phyloP scores from a whole-genome alignment of 305 asterid genomes.

The Fraxinus sp. region DNA sequence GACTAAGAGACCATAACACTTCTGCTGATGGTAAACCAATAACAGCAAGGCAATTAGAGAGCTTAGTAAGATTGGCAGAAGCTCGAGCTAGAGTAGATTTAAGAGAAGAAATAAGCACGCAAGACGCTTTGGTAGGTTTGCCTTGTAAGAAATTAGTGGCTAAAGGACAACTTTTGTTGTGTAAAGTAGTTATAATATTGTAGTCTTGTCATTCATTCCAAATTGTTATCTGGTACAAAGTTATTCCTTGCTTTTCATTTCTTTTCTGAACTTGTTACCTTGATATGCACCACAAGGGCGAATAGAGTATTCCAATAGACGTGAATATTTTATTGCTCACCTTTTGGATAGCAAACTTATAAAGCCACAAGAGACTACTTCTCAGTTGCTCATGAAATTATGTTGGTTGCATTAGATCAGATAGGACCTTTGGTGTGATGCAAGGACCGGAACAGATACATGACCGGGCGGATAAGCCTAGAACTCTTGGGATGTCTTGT shows the following conservation, averaged over 20 bases:
- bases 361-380: not conserved
- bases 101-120: slow-evolving; percentile 80
- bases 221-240: slow-evolving; percentile 5
- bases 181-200: slow-evolving; percentile 10
- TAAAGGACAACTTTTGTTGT: slow-evolving; percentile 6
- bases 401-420: not conserved
- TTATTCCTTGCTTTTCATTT: not conserved
- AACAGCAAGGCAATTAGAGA: slow-evolving; percentile 96
- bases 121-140: slow-evolving; percentile 81
- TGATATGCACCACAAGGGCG: slow-evolving; percentile 8
- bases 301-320: not conserved
- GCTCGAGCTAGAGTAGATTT: slow-evolving; percentile 97
- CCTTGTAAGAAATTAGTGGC: slow-evolving; percentile 17
- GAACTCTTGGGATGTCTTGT: slow-evolving; percentile 1
- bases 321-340: not conserved
- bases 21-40: slow-evolving; percentile 92
- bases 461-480: not conserved
- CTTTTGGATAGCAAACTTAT: not conserved
- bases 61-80: slow-evolving; percentile 90
- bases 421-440: not conserved
- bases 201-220: not conserved
- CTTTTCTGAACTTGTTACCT: not conserved
- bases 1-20: slow-evolving; percentile 72
- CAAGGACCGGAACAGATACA: not conserved
- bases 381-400: not conserved